phyloP scores from a whole-genome alignment of 202 grass and related monocot species.

The Dendrocalamus latiflorus region DNA sequence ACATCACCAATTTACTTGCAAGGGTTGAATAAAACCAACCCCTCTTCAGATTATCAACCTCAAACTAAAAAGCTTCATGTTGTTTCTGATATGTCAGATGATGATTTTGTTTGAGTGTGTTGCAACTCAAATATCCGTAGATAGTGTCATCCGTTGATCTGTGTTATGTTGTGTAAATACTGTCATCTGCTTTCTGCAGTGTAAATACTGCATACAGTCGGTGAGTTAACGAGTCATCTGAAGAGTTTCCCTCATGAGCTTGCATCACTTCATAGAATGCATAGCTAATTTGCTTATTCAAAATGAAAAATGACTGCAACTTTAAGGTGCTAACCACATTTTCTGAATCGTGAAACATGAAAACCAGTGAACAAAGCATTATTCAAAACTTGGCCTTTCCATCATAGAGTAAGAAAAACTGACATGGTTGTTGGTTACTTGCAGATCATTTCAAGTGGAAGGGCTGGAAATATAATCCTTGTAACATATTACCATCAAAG shows the following conservation, averaged over 20 bases:
- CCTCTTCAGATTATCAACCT: conserved; percentile 46
- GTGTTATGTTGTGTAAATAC: conserved; percentile 22
- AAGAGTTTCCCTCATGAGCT: not conserved
- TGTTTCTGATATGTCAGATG: conserved; percentile 66
- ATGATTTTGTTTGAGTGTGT: conserved; percentile 75
- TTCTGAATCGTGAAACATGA: conserved; percentile 5
- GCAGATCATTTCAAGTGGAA: conserved; percentile 29
- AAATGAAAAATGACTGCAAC: not conserved
- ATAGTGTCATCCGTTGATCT: conserved; percentile 23
- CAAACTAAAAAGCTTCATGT: conserved; percentile 56
- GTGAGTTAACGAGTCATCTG: not conserved
- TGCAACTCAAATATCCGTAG: not conserved
- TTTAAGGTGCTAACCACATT: conserved; percentile 8
- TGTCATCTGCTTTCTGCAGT: not conserved
- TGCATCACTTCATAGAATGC: not conserved
- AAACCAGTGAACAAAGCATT: not conserved
- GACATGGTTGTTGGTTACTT: conserved; percentile 21
- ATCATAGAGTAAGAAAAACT: conserved; percentile 1
- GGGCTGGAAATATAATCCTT: not conserved
- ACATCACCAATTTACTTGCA: conserved; percentile 36
- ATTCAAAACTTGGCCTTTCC: not conserved
- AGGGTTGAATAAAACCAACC: conserved; percentile 44
- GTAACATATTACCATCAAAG: conserved; percentile 17
- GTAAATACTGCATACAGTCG: not conserved
- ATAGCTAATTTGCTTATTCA: not conserved